phyloP scores from a whole-genome alignment of 2,329 filamentous ascomycete species.

The Colletotrichum paranaense region DNA sequence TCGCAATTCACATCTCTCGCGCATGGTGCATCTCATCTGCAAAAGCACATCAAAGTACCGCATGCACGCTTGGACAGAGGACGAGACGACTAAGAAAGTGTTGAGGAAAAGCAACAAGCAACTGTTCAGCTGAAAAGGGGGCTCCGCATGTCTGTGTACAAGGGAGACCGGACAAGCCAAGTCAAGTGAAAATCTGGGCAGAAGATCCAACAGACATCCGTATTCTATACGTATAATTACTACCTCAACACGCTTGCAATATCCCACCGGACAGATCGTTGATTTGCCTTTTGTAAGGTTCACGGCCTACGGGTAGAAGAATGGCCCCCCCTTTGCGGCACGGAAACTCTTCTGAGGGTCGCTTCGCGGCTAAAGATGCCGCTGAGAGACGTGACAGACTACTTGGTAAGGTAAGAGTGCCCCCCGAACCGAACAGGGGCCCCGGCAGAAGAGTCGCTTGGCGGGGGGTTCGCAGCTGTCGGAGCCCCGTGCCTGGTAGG shows the following conservation, averaged over 20 bases:
- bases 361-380: constrained; percentile 8
- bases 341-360: neutral
- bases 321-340: neutral
- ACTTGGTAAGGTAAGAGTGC: too few relatives aligned
- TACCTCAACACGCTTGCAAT: too few relatives aligned
- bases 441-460: constrained; percentile 14
- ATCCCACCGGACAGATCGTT: neutral
- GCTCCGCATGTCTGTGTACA: neutral
- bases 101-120: constrained; percentile 23
- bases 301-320: neutral
- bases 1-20: constrained; percentile 1
- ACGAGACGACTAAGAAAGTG: constrained; percentile 15
- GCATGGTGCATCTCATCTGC: constrained; percentile 12
- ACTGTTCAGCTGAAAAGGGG: neutral
- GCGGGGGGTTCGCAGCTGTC: constrained; percentile 19
- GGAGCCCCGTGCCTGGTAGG: constrained; percentile 34
- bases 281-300: neutral
- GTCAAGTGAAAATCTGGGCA: neutral
- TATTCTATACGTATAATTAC: too few relatives aligned
- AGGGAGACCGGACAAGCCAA: neutral
- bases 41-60: constrained; percentile 8
- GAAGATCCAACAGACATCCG: neutral
- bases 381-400: neutral
- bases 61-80: constrained; percentile 24
- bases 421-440: neutral